These are phyloP conservation scores for Penicillium soppii DNA, from an alignment of 495 filamentous ascomycete species.

Conservation along the genomic window DNA sequence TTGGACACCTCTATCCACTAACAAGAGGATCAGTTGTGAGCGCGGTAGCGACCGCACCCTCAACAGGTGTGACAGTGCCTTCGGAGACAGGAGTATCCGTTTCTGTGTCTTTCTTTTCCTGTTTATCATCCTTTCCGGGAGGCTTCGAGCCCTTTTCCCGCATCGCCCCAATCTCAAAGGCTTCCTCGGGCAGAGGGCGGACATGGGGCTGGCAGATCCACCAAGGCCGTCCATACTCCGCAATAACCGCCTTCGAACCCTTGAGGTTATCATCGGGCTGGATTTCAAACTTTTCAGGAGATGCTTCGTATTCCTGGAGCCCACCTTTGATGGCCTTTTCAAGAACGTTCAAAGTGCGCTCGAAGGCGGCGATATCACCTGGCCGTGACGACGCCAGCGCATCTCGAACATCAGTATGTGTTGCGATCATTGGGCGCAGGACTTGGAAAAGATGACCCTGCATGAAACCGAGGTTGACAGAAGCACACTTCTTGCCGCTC, in stretches of 20 bases:
- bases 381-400: slow-evolving; percentile 64
- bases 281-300: slow-evolving; percentile 53
- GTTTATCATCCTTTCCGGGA: slow-evolving; percentile 17
- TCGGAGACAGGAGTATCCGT: slow-evolving; percentile 14
- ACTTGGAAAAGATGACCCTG: slow-evolving; percentile 94
- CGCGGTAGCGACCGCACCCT: slow-evolving; percentile 13
- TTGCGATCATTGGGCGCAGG: slow-evolving; percentile 73
- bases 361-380: slow-evolving; percentile 69
- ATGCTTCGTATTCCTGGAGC: slow-evolving; percentile 67
- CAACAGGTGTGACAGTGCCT: slow-evolving; percentile 10
- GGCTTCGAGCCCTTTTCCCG: slow-evolving; percentile 60
- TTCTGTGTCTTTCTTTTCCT: slow-evolving; percentile 17
- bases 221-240: slow-evolving; percentile 73
- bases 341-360: slow-evolving; percentile 63
- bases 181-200: slow-evolving; percentile 84
- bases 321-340: slow-evolving; percentile 72
- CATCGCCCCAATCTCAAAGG: slow-evolving; percentile 75
- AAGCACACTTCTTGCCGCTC: slow-evolving; percentile 48
- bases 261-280: slow-evolving; percentile 35
- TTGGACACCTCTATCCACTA: slow-evolving; percentile 24
- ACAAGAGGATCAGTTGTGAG: slow-evolving; percentile 37
- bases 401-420: slow-evolving; percentile 78
- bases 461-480: slow-evolving; percentile 77
- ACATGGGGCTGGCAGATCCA: slow-evolving; percentile 94
- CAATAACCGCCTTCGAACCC: slow-evolving; percentile 65